Evolutionary conservation across 768 basidiomycete species (phyloP), one percentile per base, ranked within the genome.

Genomic region (Mycena galopus): DNA sequence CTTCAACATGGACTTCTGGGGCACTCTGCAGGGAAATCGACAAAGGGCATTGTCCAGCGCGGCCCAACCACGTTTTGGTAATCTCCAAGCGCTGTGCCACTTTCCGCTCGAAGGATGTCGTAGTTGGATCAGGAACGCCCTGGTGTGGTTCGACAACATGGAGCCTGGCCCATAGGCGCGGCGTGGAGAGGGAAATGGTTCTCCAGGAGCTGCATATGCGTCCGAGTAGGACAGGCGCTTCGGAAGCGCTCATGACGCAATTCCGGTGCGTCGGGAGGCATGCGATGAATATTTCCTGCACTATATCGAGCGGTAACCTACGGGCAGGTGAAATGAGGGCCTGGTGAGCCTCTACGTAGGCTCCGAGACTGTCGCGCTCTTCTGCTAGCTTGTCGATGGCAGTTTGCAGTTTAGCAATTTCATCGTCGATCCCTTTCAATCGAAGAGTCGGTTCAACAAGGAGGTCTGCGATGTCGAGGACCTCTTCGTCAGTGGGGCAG

Each of bases 191-290:
- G 0, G 71, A 67, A 6, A 72, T 60, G 0, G 62, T n/a, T 29
- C 74, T 47, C 74, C 74, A 75, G 1, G 47, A 25, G 67, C 71
- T 63, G 51, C 74, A 75, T 10, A 75, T 63, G 33, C 71, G 67
- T 1, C 70, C 67, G 0, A 75, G 67, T 25, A 72, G 67, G 14
- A 75, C 55, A 10, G 74, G 71, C 8, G 71, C 67, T 27, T 69
- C 70, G 0, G 37, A 32, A 4, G 62, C 62, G 42, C 59, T 67
- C 63, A 71, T 69, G 19, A 65, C 72, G 37, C 63, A 69, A 25
- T 69, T 69, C 4, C 69, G 58, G 23, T 74, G 51, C 3, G 58
- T 67, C 2, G 73, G 68, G 2, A 74, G 25, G 50, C 72, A 74
- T 23, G 69, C 65, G 14, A 70, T 27, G 42, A 70, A 74, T 23